These are phyloP conservation scores for Sporobolomyces roseus DNA, from an alignment of 768 basidiomycete species.

Conservation along the genomic window DNA sequence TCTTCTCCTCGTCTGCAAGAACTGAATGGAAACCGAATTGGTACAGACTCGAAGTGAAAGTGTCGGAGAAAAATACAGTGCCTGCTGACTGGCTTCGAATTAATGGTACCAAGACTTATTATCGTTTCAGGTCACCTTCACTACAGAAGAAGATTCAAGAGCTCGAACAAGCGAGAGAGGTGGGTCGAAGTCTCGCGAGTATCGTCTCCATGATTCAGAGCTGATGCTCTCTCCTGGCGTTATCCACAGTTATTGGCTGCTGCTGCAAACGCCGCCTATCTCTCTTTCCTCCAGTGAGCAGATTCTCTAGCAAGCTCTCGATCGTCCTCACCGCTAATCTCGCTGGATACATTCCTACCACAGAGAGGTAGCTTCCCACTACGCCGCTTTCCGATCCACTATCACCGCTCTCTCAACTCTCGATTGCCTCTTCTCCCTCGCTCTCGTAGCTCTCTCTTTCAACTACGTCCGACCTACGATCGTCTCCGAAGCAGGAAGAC, in stretches of 20 bases:
- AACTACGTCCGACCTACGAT: slow-evolving; percentile 77
- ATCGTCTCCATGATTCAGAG: too few species aligned
- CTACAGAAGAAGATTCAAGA: slow-evolving; percentile 63
- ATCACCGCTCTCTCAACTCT: slow-evolving; percentile 70
- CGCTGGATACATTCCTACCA: slow-evolving; percentile 53
- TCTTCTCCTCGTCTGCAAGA: too few species aligned
- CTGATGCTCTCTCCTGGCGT: too few species aligned
- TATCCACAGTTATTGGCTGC: too few species aligned
- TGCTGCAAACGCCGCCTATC: slow-evolving; percentile 51
- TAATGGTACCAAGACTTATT: slow-evolving; percentile 64
- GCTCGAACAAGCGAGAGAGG: slow-evolving; percentile 64
- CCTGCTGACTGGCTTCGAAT: slow-evolving; percentile 63
- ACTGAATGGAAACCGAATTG: neutral
- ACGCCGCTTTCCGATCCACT: slow-evolving; percentile 66
- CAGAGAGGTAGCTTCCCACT: slow-evolving; percentile 66
- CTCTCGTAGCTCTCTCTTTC: slow-evolving; percentile 68
- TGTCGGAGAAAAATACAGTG: slow-evolving; percentile 49
- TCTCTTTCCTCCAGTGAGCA: slow-evolving; percentile 23
- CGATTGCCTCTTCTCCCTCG: slow-evolving; percentile 82
- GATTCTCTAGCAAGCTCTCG: neutral
- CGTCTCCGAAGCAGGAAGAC: slow-evolving; percentile 57
- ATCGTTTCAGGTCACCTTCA: slow-evolving; percentile 72
- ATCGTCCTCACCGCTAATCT: slow-evolving; percentile 53
- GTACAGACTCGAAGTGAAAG: slow-evolving; percentile 31
- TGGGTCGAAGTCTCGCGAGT: too few species aligned